phyloP scores from a whole-genome alignment of 1,284 basidiomycete species.

The Porphyrellus sp. region DNA sequence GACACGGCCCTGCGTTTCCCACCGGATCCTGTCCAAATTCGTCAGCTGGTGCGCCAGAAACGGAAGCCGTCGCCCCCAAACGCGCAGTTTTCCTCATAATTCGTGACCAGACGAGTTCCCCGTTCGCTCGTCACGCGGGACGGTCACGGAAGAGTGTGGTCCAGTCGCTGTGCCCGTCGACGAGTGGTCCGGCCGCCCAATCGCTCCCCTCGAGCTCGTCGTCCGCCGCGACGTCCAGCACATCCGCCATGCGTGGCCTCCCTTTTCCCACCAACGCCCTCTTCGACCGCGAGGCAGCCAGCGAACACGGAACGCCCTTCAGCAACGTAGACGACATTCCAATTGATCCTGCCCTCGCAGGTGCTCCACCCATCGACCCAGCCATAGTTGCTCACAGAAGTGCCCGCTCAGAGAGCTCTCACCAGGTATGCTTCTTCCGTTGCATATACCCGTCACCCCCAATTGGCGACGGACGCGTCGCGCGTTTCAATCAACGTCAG shows the following conservation, averaged over 20 bases:
- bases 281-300: constrained; percentile 49
- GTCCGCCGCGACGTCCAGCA: constrained; percentile 9
- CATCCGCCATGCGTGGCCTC: constrained; percentile 51
- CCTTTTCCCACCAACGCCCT: constrained; percentile 51
- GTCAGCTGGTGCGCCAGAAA: constrained; percentile 7
- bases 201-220: constrained; percentile 14
- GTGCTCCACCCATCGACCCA: constrained; percentile 47
- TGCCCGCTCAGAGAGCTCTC: constrained; percentile 2
- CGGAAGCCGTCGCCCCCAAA: constrained; percentile 6
- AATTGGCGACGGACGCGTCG: constrained; percentile 46
- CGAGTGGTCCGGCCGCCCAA: constrained; percentile 20
- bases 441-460: constrained; percentile 15
- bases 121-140: constrained; percentile 33
- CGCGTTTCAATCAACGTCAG: constrained; percentile 38
- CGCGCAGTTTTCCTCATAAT: constrained; percentile 24
- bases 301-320: constrained; percentile 55
- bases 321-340: constrained; percentile 60
- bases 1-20: background rate
- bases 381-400: constrained; percentile 39
- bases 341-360: constrained; percentile 67
- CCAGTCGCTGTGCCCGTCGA: constrained; percentile 31
- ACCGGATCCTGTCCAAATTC: constrained; percentile 9
- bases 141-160: constrained; percentile 31
- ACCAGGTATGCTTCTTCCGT: constrained; percentile 34
- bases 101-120: constrained; percentile 32